Evolutionary conservation across 208 protist genomes (phyloP).

Genomic region (Trypanosoma mega): DNA sequence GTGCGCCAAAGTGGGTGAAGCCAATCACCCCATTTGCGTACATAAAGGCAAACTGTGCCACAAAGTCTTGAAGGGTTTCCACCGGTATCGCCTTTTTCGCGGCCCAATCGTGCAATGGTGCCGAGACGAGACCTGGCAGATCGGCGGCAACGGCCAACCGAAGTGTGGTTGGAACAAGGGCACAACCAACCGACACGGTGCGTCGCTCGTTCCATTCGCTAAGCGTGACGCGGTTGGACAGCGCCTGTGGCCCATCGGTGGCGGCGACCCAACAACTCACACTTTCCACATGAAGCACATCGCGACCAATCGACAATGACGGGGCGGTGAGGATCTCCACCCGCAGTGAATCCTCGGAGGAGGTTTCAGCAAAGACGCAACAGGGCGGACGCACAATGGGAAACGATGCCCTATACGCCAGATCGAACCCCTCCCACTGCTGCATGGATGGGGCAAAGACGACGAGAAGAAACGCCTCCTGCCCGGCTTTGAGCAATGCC

Average conservation of each 20-base stretch:
- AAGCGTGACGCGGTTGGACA: slow-evolving; percentile 41
- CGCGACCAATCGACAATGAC: slow-evolving; percentile 5
- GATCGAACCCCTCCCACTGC: slow-evolving; percentile 7
- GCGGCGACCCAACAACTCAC: slow-evolving; percentile 91
- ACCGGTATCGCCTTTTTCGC: not conserved
- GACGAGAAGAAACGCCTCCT: slow-evolving; percentile 21
- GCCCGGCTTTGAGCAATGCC: no score
- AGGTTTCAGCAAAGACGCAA: slow-evolving; percentile 19
- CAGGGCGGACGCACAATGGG: slow-evolving; percentile 15
- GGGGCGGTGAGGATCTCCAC: slow-evolving; percentile 23
- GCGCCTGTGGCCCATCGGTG: slow-evolving; percentile 80
- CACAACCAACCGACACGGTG: slow-evolving; percentile 38
- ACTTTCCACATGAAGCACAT: slow-evolving; percentile 88
- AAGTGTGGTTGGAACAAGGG: slow-evolving; percentile 41
- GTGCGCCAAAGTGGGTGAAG: slow-evolving; percentile 41
- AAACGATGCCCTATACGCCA: slow-evolving; percentile 11
- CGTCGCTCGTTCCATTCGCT: slow-evolving; percentile 7
- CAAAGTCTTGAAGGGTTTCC: slow-evolving; percentile 15
- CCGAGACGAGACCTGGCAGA: slow-evolving; percentile 12
- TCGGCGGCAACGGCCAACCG: slow-evolving; percentile 29
- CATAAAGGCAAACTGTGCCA: slow-evolving; percentile 58
- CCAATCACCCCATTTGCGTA: slow-evolving; percentile 49
- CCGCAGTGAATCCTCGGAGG: not conserved
- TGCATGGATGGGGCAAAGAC: slow-evolving; percentile 22
- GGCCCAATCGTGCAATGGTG: not conserved